Base-by-base conservation (phyloP, 306 rosid species). In the Casuarina glauca region DNA sequence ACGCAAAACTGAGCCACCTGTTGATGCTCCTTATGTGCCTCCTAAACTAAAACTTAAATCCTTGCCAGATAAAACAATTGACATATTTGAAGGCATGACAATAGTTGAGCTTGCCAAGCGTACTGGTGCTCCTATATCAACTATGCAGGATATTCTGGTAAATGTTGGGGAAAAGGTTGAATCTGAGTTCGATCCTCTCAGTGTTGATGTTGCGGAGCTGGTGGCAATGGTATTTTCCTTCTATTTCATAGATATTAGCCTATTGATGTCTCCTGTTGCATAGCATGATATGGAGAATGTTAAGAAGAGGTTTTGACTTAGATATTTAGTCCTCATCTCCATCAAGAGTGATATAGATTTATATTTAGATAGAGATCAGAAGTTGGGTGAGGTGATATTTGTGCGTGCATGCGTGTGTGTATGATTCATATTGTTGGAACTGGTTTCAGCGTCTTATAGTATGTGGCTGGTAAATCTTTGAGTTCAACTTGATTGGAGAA, bases 21-120 rank as follows among this genome's bases (percentile, higher is more conserved):
- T 89, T 77, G 96, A 89, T 54, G 88, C 97, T 75, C 93, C 90
- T 32, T 83, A 90, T 83, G 92, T 89, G 75, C 89, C 89, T 82
- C 90, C 84, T 61, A 88, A 82, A 64, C 80, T 74, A 2, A 86
- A 87, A 81, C 70, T 81, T 75, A 87, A 85, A 84, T 73, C 89
- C 63, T 46, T 73, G 72, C 79, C 77, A 26, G 94, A 89, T 79
- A 93, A 86, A 82, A 89, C 84, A 61, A 62, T 94, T 72, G 98
- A 94, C 81, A 89, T 94, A 81, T 94, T 90, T 83, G 97, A 94
- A 81, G 96, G 98, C 79, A 94, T 94, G 95, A 86, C 97, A 61
- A 78, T 89, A 66, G 86, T 75, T 67, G 97, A 94, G 84, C 90
- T 94, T 85, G 89, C 97, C 42, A 92, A 89, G 85, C 93, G 91